Evolutionary conservation across 768 basidiomycete genomes (phyloP).

Genomic region (Filobasidium floriforme): DNA sequence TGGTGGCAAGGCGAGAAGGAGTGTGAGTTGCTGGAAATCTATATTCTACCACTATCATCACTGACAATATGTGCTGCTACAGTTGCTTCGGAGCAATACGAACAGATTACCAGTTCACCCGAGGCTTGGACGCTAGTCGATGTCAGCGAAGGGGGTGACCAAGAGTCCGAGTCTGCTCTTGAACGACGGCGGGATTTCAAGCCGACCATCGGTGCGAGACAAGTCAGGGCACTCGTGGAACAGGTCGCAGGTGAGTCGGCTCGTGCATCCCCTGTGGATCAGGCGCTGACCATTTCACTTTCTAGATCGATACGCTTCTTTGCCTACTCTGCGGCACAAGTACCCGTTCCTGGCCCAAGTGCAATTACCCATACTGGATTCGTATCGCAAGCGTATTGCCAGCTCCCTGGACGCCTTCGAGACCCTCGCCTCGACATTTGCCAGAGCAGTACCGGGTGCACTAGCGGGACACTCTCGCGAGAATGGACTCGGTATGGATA

Average conservation of each 20-base stretch:
- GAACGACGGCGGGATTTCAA: constrained; percentile 49
- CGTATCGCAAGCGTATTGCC: constrained; percentile 68
- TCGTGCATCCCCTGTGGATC: too few relatives aligned
- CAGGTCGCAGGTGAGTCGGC: constrained; percentile 68
- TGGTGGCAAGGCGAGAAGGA: constrained; percentile 85
- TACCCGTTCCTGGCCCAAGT: constrained; percentile 74
- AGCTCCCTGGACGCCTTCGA: constrained; percentile 91
- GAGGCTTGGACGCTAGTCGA: constrained; percentile 75
- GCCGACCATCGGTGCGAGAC: constrained; percentile 74
- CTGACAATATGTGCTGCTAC: constrained; percentile 12
- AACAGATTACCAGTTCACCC: constrained; percentile 66
- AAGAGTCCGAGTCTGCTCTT: constrained; percentile 33
- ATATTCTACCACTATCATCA: not conserved
- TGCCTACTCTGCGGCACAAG: constrained; percentile 69
- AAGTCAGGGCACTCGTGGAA: constrained; percentile 75
- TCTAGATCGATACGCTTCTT: constrained; percentile 79
- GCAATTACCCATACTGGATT: constrained; percentile 74
- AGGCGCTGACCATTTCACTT: not conserved
- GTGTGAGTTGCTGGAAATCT: constrained; percentile 54
- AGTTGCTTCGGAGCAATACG: constrained; percentile 85
- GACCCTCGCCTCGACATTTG: constrained; percentile 74
- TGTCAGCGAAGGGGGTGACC: constrained; percentile 56
- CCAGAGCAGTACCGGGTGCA: constrained; percentile 87
- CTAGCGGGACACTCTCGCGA: constrained; percentile 57
- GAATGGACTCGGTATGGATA: constrained; percentile 50